Conservation (phyloP, 164 flowering plant species). For the Stephania yunnanensis region DNA sequence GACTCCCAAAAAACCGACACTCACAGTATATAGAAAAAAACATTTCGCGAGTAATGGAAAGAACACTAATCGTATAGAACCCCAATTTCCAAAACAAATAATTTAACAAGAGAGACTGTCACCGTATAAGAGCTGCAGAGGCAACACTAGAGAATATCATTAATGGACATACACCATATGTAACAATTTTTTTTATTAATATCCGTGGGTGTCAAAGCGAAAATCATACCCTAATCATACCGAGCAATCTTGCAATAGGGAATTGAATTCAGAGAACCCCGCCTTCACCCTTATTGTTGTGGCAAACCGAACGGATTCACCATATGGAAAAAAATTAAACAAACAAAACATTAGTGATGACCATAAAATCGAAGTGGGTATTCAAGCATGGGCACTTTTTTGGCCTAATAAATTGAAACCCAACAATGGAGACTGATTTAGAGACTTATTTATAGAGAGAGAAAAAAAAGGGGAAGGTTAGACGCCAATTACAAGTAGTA, state of each 20-base stretch:
- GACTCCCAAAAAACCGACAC: conserved; percentile 18
- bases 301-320: background rate
- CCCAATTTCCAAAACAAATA: background rate
- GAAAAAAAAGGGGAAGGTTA: no score
- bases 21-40: no score
- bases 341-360: background rate
- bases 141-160: background rate
- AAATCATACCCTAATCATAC: no score
- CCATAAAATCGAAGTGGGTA: background rate
- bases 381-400: background rate
- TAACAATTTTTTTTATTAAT: no score
- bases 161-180: background rate
- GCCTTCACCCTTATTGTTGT: no score
- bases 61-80: background rate
- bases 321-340: background rate
- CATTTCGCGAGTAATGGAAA: conserved; percentile 1
- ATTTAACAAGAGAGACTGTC: background rate
- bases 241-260: no score
- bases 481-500: no score
- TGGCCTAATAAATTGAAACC: background rate
- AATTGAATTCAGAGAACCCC: no score
- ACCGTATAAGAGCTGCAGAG: background rate
- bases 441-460: no score
- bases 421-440: conserved; percentile 2
- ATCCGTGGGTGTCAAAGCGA: no score